Evolutionary conservation across 2,329 filamentous ascomycete genomes (phyloP).

Genomic region (Dactylellina leptospora): DNA sequence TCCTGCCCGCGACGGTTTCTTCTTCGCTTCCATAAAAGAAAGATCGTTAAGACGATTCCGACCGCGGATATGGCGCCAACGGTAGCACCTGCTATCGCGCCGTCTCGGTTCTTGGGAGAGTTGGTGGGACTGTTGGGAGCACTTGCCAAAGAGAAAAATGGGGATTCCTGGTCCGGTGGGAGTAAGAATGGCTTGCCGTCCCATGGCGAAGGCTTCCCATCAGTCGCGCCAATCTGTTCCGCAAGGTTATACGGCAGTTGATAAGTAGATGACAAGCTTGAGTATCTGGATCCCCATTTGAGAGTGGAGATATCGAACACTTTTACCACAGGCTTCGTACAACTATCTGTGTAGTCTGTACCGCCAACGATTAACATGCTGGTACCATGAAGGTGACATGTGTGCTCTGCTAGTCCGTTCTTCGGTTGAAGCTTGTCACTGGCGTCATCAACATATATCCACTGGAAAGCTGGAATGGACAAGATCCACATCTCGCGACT

Average conservation of each 20-base stretch:
- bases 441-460: constrained; percentile 46
- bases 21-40: neutral
- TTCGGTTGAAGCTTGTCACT: constrained; percentile 24
- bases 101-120: constrained; percentile 10
- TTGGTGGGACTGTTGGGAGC: neutral
- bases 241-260: constrained; percentile 33
- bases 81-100: constrained; percentile 31
- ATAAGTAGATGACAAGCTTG: constrained; percentile 10
- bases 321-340: constrained; percentile 24
- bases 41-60: constrained; percentile 17
- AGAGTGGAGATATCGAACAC: constrained; percentile 45
- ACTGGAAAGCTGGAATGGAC: constrained; percentile 41
- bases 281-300: constrained; percentile 31
- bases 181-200: constrained; percentile 19
- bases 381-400: constrained; percentile 32
- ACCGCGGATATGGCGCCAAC: constrained; percentile 22
- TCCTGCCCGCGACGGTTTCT: neutral
- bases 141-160: constrained; percentile 19
- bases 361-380: constrained; percentile 46
- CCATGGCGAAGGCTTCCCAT: constrained; percentile 15
- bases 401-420: constrained; percentile 39
- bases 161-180: constrained; percentile 28
- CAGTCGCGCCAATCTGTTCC: constrained; percentile 22
- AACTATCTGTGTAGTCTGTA: constrained; percentile 23
- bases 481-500: constrained; percentile 42